Conservation (phyloP, 495 filamentous ascomycete species). For the Neurospora africana region DNA sequence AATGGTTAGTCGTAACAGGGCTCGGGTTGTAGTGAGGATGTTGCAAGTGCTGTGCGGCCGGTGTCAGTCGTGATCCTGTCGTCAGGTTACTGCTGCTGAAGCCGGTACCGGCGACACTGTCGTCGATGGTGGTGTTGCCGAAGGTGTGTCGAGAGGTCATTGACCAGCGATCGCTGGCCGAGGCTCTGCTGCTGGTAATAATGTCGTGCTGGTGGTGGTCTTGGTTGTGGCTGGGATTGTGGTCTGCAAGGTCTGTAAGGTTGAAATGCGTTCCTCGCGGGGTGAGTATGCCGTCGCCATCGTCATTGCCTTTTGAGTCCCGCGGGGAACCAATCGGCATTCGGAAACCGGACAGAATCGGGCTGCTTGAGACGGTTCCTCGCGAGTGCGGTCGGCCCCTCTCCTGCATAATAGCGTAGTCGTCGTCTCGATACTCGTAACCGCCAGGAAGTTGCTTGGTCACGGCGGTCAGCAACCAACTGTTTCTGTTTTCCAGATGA, state of each 20-base stretch:
- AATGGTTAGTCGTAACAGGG: neutral
- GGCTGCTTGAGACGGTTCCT: neutral
- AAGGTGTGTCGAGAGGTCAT: neutral
- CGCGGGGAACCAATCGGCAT: neutral
- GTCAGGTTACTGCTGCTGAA: neutral
- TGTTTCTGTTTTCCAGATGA: conserved; percentile 21
- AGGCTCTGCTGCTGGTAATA: neutral
- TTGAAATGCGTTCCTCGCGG: neutral
- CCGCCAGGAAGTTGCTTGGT: conserved; percentile 18
- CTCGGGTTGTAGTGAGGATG: neutral
- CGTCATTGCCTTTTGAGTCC: neutral
- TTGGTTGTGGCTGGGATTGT: neutral
- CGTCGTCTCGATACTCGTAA: neutral
- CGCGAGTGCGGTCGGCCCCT: neutral
- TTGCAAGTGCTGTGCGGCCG: neutral
- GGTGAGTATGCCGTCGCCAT: neutral
- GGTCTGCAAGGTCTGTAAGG: neutral
- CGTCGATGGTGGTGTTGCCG: neutral
- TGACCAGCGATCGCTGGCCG: neutral
- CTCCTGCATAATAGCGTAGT: neutral
- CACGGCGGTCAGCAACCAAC: conserved; percentile 21
- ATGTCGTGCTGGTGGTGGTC: neutral
- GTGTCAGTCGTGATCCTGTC: neutral
- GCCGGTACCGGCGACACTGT: neutral
- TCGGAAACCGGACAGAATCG: neutral